Conservation (phyloP, 257 asterid genomes). For the Echites panduratus region DNA sequence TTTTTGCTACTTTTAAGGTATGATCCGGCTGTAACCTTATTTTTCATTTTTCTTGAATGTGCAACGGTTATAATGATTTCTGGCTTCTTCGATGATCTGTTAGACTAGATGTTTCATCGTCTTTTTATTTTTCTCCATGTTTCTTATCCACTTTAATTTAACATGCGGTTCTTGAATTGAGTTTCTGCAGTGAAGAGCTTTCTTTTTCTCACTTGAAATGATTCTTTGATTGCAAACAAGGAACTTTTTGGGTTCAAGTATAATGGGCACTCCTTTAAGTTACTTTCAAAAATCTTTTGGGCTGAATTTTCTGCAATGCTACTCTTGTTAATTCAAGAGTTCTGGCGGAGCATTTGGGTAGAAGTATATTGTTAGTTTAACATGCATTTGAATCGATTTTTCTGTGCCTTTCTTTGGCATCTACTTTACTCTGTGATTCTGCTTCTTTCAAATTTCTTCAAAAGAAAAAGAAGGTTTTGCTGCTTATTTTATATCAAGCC, state of each 20-base stretch:
- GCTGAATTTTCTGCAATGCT: slow-evolving; percentile 17
- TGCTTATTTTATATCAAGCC: not conserved
- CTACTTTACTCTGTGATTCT: not conserved
- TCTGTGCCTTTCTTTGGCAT: not conserved
- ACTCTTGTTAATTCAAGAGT: not conserved
- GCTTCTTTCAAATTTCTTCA: not conserved
- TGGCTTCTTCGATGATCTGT: slow-evolving; percentile 32
- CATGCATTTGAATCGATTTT: not conserved
- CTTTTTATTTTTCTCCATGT: not conserved
- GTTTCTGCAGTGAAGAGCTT: not conserved
- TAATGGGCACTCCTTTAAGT: not conserved
- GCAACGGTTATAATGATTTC: slow-evolving; percentile 3
- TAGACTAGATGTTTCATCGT: slow-evolving; percentile 6
- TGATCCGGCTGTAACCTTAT: slow-evolving; percentile 21
- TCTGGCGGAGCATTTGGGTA: not conserved
- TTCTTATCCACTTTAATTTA: not conserved
- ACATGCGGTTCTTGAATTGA: not conserved
- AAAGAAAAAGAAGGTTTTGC: not conserved
- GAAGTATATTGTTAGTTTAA: not conserved
- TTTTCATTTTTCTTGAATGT: slow-evolving; percentile 16
- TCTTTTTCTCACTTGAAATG: not conserved
- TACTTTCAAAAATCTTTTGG: not conserved
- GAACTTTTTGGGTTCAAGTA: not conserved
- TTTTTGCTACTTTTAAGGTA: slow-evolving; percentile 36
- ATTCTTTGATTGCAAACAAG: not conserved